Evolutionary conservation across 2,329 filamentous ascomycete species (phyloP).

Genomic region (Cytospora chrysosperma): DNA sequence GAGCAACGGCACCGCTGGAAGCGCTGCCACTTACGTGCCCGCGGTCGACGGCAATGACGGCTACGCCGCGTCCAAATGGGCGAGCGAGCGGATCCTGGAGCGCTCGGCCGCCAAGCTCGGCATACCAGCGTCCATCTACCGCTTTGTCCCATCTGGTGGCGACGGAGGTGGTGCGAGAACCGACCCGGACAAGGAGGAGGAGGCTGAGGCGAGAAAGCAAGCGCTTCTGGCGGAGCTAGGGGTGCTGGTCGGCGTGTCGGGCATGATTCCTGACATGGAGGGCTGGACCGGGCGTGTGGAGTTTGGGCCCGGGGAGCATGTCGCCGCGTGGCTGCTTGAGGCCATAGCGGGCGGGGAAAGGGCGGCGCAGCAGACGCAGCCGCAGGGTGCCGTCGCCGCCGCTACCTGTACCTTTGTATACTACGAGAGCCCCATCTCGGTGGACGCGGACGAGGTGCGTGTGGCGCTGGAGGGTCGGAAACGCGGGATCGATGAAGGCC

Average conservation of each 20-base stretch:
- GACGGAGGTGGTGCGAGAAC: too few species aligned
- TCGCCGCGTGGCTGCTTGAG: background rate
- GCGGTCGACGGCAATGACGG: slow-evolving; percentile 31
- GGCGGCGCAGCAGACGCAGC: too few species aligned
- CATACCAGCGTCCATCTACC: too few species aligned
- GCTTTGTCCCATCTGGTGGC: too few species aligned
- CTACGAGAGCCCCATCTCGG: background rate
- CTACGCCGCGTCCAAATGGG: slow-evolving; percentile 31
- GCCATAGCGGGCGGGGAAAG: too few species aligned
- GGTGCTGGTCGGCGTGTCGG: background rate
- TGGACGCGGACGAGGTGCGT: background rate
- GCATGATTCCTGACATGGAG: background rate
- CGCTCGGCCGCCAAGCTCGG: slow-evolving; percentile 5
- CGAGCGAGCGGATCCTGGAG: slow-evolving; percentile 34
- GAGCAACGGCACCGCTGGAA: too few species aligned
- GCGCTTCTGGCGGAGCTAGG: too few species aligned
- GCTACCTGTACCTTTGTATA: too few species aligned
- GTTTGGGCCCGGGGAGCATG: background rate
- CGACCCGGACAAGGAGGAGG: too few species aligned
- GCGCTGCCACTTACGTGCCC: background rate
- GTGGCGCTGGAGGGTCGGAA: background rate
- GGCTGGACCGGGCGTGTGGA: slow-evolving; percentile 6
- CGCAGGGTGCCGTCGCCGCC: too few species aligned
- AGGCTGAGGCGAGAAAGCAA: too few species aligned
- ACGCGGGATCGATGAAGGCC: background rate